Evolutionary conservation across 441 rosid species (phyloP).

Genomic region (Croton laevigatus): DNA sequence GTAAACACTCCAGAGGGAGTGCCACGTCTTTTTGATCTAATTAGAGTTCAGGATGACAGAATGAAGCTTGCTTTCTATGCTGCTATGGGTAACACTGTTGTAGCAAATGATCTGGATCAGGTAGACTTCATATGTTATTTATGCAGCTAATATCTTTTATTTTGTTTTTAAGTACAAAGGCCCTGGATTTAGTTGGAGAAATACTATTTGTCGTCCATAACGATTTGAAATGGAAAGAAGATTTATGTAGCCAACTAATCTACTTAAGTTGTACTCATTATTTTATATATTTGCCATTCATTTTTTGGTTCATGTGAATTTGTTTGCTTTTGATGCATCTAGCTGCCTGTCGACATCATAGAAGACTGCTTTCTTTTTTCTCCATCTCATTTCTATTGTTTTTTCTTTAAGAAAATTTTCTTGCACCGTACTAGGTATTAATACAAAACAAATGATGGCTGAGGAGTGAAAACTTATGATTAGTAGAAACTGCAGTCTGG

Average conservation of each 20-base stretch:
- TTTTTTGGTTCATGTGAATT: conserved; percentile 1
- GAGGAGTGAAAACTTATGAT: neutral
- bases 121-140: conserved; percentile 30
- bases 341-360: too few relatives aligned
- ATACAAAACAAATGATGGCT: neutral
- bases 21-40: conserved; percentile 87
- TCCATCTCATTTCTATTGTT: neutral
- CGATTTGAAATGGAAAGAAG: neutral
- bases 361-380: too few relatives aligned
- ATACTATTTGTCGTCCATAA: neutral
- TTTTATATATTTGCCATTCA: neutral
- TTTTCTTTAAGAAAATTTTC: neutral
- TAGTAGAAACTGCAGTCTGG: neutral
- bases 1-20: conserved; percentile 83
- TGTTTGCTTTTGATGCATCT: neutral
- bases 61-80: conserved; percentile 95
- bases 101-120: conserved; percentile 92
- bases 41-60: conserved; percentile 82
- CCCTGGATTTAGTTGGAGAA: neutral
- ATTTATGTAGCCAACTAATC: neutral
- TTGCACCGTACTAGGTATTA: neutral
- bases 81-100: conserved; percentile 76
- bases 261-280: neutral
- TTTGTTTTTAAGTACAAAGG: neutral
- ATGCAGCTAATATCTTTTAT: neutral